Conservation (phyloP, 176 grass and related monocot genomes). For the Ensete glaucum region DNA sequence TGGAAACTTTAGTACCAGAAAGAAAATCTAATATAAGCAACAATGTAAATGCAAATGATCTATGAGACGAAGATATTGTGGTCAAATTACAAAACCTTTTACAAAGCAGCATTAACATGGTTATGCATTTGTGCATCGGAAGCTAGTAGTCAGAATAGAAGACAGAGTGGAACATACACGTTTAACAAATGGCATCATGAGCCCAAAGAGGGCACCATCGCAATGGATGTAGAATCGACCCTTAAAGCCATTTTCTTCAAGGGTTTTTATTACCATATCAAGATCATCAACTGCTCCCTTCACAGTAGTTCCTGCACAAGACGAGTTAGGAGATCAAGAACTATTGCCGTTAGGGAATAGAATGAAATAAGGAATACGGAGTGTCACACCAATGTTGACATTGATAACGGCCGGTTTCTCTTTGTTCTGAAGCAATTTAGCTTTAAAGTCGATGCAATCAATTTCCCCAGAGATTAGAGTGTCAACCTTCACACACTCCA, state of each 20-base stretch:
- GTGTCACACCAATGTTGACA: slow-evolving; percentile 67
- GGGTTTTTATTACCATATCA: slow-evolving; percentile 73
- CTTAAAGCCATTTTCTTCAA: slow-evolving; percentile 63
- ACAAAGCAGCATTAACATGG: neutral
- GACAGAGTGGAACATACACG: slow-evolving; percentile 32
- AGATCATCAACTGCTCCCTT: slow-evolving; percentile 92
- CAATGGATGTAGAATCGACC: slow-evolving; percentile 86
- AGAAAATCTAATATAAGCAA: neutral
- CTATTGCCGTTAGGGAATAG: neutral
- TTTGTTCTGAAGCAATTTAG: slow-evolving; percentile 48
- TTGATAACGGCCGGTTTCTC: slow-evolving; percentile 74
- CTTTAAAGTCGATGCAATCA: slow-evolving; percentile 54
- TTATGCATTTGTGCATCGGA: neutral
- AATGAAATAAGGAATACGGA: neutral
- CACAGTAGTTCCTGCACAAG: slow-evolving; percentile 64
- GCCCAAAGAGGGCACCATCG: slow-evolving; percentile 85
- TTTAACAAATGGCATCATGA: slow-evolving; percentile 92
- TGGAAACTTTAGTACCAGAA: neutral
- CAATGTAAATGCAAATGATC: neutral
- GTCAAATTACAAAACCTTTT: neutral
- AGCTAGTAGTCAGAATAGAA: neutral
- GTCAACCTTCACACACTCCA: slow-evolving; percentile 70
- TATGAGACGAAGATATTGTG: neutral
- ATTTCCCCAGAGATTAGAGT: slow-evolving; percentile 79
- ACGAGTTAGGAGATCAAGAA: neutral